Evolutionary conservation across 1,139 yeast genomes (phyloP), one percentile per base, ranked within the genome.

Genomic region (Sugiyamaella paludigena): DNA sequence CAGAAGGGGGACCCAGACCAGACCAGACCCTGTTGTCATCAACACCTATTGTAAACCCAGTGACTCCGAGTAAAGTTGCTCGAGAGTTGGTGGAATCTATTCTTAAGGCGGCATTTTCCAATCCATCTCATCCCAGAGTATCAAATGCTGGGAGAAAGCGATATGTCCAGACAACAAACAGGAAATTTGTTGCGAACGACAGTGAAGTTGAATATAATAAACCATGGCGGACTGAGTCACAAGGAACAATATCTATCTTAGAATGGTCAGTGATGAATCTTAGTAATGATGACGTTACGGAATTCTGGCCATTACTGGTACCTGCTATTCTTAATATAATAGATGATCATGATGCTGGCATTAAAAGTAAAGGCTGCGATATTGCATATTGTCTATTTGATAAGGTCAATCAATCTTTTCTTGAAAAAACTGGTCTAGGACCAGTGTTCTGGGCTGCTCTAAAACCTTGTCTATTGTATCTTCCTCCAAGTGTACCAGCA

Each of bases 321-420:
- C 79, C 85, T 0, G 73, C 80, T 8, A 65, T 68, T 9, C 58
- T 81, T 24, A 78, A 78, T 51, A 61, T 79, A 9, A 61, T 79
- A 16, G 84, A 81, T 57, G 79, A 78, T 51, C 73, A 74, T 45
- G 79, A 77, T 24, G 70, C 77, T 0, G 54, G 56, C 7, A 65
- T 73, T 46, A 79, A 80, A 54, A 58, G 67, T 0, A 72, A 72
- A 48, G 81, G 80, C 10, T 72, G 76, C 46, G 57, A 59, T 16
- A 55, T 79, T 2, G 58, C 74, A 3, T 51, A 49, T 2, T 31
- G 57, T 7, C 52, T 76, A 2, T 52, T 70, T 4, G 50, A 57
- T 1, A 36, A 36, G 10, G 56, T 65, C 32, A 65, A 61, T 31
- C 48, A 56, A 1, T 52, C 55, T n/a, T 62, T 60, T 38, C 51